phyloP scores from a whole-genome alignment of 805 yeast species.

The Hanseniaspora valbyensis region DNA sequence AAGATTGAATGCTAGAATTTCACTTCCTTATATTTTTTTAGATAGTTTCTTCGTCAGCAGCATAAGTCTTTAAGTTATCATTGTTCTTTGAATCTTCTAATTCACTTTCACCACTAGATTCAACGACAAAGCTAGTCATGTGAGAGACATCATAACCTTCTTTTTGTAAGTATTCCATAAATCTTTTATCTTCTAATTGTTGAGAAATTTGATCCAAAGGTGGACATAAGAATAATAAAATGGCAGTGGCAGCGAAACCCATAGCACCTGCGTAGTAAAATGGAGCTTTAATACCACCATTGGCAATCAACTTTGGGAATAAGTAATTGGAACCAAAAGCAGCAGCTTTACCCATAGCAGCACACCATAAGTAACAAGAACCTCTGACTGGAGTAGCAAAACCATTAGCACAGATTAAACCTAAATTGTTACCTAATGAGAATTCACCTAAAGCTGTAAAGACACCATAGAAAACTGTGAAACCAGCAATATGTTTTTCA shows the following conservation, averaged over 20 bases:
- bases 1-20: no score
- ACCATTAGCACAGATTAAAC: constrained; percentile 77
- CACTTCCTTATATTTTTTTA: no score
- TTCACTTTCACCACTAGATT: constrained; percentile 1
- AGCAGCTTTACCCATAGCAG: constrained; percentile 85
- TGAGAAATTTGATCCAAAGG: constrained; percentile 75
- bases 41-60: constrained; percentile 1
- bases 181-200: constrained; percentile 61
- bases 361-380: constrained; percentile 80
- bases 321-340: constrained; percentile 85
- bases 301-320: constrained; percentile 65
- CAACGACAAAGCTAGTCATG: not conserved
- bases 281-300: constrained; percentile 50
- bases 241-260: constrained; percentile 31
- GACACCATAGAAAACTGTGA: constrained; percentile 80
- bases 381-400: constrained; percentile 83
- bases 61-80: not conserved
- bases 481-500: constrained; percentile 56
- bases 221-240: constrained; percentile 58
- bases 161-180: constrained; percentile 51
- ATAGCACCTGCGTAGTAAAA: constrained; percentile 13
- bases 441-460: constrained; percentile 83
- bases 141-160: constrained; percentile 55
- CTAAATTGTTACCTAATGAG: constrained; percentile 80
- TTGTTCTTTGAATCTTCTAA: not conserved